Evolutionary conservation across 106 monocot species (phyloP), one percentile per base, ranked within the genome.

Genomic region (Allium fistulosum): DNA sequence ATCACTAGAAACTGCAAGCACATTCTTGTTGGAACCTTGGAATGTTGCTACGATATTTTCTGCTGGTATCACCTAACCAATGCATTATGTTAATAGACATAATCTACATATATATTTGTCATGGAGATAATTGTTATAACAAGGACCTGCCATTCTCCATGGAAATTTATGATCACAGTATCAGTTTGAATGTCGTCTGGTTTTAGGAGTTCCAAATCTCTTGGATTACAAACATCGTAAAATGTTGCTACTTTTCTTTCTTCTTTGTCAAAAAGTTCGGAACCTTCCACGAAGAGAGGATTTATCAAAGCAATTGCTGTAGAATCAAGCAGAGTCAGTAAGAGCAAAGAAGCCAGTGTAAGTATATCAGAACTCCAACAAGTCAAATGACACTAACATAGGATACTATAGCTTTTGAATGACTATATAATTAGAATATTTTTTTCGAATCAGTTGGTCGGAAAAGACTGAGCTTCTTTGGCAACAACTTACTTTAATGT

Each of bases 41-140:
- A 93, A 89, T 78, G 82, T 81, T 37, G 93, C 93, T 57, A 93
- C 93, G 57, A 93, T 77, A 70, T 89, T 93, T 63, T 93, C 93
- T 74, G 89, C 93, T 63, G 93, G 93, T 83, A 89, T 93, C 48
- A 93, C 79, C 93, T 93, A 18, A 37, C 37, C 37, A 37, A 37
- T 37, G 5, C 37, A 37, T 37, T 37, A 37, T 37, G 37, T 47
- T 15, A 63, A 47, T 47, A 48, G 48, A 48, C 46, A 47, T 26
- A 47, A 50, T 51, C n/a, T 49, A 17, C 15, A 18, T 18, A 59
- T 59, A 18, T 13, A 1, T 15, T 1, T 17, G 16, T 10, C 47
- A 66, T 51, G 48, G 13, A 66, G 53, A 55, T 11, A 3, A 6
- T 55, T 12, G 53, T 12, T 12, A 12, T 11, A 55, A 12, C 53